Conservation (phyloP, 208 protist genomes). For the Acanthamoeba lenticulata region DNA sequence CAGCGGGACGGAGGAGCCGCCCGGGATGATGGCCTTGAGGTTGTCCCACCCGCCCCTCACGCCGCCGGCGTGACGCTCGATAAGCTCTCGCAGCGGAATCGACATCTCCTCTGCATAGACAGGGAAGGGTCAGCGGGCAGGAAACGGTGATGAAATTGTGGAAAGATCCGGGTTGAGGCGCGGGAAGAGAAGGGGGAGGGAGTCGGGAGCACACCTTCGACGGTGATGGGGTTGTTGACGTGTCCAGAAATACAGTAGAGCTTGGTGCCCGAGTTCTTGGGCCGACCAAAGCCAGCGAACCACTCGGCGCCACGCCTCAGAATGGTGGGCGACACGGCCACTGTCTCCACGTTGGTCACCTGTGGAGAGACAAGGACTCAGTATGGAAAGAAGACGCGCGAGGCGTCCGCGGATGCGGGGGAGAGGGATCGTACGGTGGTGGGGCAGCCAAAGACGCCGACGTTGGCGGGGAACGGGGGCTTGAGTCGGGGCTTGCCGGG, state of each 20-base stretch:
- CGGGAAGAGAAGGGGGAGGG: not conserved
- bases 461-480: constrained; percentile 98
- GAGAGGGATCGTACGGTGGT: constrained; percentile 93
- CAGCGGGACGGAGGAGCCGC: constrained; percentile 96
- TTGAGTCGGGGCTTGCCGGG: constrained; percentile 97
- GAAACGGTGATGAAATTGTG: not conserved
- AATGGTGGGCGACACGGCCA: constrained; percentile 96
- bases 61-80: constrained; percentile 97
- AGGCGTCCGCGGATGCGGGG: not conserved
- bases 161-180: not conserved
- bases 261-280: constrained; percentile 98
- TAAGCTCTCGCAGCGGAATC: constrained; percentile 97
- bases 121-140: not conserved
- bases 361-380: too few species aligned
- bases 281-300: constrained; percentile 96
- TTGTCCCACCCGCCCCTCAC: constrained; percentile 99
- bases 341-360: constrained; percentile 98
- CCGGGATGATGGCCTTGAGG: constrained; percentile 96
- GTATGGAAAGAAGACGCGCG: not conserved
- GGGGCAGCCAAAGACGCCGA: constrained; percentile 98
- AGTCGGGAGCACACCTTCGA: constrained; percentile 88
- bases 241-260: constrained; percentile 98
- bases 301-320: constrained; percentile 90
- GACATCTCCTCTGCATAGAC: constrained; percentile 95
- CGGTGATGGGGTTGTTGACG: constrained; percentile 98